A percentile compares a stretch with the other conserved stretches of the same genome.
phyloP scores from a whole-genome alignment of 129 eudicot species.

The Saposhnikovia divaricata region DNA sequence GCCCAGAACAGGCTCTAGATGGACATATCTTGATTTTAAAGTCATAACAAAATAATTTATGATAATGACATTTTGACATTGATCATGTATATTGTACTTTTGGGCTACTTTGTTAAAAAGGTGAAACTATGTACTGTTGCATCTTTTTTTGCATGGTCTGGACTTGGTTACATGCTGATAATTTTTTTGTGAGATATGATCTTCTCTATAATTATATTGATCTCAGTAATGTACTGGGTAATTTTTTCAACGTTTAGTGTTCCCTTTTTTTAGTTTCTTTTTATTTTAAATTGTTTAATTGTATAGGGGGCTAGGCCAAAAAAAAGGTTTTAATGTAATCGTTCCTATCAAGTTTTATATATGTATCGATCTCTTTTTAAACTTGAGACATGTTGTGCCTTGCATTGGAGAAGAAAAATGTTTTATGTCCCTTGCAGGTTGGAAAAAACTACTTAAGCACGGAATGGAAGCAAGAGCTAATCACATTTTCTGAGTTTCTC shows the following conservation, averaged over 20 bases:
- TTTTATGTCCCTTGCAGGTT: conserved; percentile 53
- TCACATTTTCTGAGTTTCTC: conserved; percentile 85
- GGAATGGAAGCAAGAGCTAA: conserved; percentile 96
- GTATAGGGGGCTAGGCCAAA: neutral
- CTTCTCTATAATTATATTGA: neutral
- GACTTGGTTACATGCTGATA: neutral
- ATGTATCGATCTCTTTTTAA: neutral
- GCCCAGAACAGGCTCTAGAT: too few relatives aligned
- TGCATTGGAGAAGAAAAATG: conserved; percentile 23
- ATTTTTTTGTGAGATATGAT: neutral
- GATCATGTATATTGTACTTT: neutral
- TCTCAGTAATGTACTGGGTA: neutral
- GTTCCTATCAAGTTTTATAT: neutral
- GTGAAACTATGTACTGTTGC: neutral
- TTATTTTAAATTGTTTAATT: neutral
- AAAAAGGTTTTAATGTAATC: too few relatives aligned
- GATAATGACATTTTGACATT: neutral
- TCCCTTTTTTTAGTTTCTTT: neutral
- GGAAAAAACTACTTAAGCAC: conserved; percentile 79
- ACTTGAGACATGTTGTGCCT: conserved; percentile 9
- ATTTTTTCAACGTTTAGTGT: neutral
- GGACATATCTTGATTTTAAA: too few relatives aligned
- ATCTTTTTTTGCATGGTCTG: neutral
- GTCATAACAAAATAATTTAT: too few relatives aligned
- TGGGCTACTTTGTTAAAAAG: neutral